Evolutionary conservation across 345 rosid genomes (phyloP), one percentile per base, ranked within the genome.

Genomic region (Sisymbrium irio): DNA sequence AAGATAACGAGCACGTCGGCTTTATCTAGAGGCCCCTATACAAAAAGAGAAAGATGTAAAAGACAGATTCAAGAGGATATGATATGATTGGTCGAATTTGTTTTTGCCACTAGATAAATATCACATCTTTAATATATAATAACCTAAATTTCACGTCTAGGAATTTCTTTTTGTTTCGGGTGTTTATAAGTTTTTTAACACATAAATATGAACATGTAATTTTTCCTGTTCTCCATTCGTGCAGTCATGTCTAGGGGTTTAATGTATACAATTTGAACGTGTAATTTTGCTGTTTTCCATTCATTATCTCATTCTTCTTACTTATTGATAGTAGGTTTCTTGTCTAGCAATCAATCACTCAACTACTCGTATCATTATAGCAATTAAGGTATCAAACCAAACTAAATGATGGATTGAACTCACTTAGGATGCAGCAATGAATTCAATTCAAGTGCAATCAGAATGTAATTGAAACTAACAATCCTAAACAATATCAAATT

Each of bases 1-100:
- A 36, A 62, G 79, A 76, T 76, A 76, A 69, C 71, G 79, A 76
- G 59, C 44, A 76, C 75, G 79, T 69, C 79, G 70, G 70, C 75
- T 69, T 76, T 76, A 62, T 76, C 70, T 54, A 54, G 49, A 62
- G 79, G 74, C 69, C 65, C 47, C 74, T 12, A 53, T 68, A 50
- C 32, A 30, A 69, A 51, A 61, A 62, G 47, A 44, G 70, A 69
- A 69, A 62, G 40, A 44, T 54, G 27, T 53, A 62, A 76, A 76
- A 62, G 75, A 62, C 51, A 61, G 41, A 49, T 32, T 51, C 44
- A 67, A 60, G 73, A 75, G 20, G 78, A 76, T 76, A 76, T 62
- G 65, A 76, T 9, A 61, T 69, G 75, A 62, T 54, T 69, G 70
- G 75, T 50, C 27, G 13, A 42, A 35, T 61, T 62, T 54, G 50